Base-by-base conservation (phyloP, 106 monocot genomes). In the Platanthera guangdongensis region DNA sequence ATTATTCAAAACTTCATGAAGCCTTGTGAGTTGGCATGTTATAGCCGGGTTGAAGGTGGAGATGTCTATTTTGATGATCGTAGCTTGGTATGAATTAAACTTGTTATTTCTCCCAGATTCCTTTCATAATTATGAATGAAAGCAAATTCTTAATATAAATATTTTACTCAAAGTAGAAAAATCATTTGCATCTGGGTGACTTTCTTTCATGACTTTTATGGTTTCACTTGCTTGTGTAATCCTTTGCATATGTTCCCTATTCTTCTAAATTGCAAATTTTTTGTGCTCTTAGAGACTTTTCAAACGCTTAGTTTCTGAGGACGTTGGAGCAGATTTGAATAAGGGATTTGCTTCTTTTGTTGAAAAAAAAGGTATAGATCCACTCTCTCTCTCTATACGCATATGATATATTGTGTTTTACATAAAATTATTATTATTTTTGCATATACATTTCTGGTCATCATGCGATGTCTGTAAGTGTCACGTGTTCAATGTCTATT, bases 11-110 rank as follows among this genome's bases (percentile, higher is more conserved):
- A 68, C 8, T 52, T 80, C 13, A 54, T 52, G 72, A 74, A 97
- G 99, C 99, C 99, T 86, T 90, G 83, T 83, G 99, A 99, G 81
- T 81, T 99, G 78, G 99, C 88, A 73, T 94, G 89, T 72, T 99
- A 90, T 76, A 99, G 99, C 72, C 94, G 94, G 39, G 74, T 85
- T 51, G 99, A 94, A 78, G 86, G 86, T 78, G 94, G 92, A 39
- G 86, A 92, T 67, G 99, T 90, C 71, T 81, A 80, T 84, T 99
- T 94, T 88, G 92, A 99, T 80, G 99, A 99, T 50, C 86, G 90
- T 39, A 86, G 88, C 85, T 80, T 94, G 90, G 99, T 99, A 85
- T 87, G 87, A 78, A 9, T 68, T 50, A 6, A 18, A 48, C 2
- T 25, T 72, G n/a, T 50, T 50, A 51, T 51, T 22, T 47, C n/a